Evolutionary conservation across 805 yeast species (phyloP), one percentile per base, ranked within the genome.

Genomic region (Hanseniaspora lachancei): DNA sequence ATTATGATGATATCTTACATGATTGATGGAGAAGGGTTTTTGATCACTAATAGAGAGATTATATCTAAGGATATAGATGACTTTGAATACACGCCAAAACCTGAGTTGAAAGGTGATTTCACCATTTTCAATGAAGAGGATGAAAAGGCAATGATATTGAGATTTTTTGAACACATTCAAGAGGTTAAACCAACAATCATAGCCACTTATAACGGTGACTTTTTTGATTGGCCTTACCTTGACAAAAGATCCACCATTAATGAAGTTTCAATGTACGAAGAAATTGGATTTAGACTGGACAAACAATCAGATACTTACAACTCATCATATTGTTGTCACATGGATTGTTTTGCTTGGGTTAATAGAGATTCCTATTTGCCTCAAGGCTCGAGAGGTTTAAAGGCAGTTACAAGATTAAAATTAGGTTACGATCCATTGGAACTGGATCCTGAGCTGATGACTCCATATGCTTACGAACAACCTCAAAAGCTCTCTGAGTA

Each of bases 1-100:
- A 78, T 93, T 42, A 93, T 93, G 97, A 95, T 95, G 98, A 93
- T 93, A 51, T 95, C 98, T 2, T 93, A 93, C 67, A 95, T 95
- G 98, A 89, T 93, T 59, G 98, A 93, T 66, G 98, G 97, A 12
- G 95, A 87, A 62, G 99, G 99, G 40, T 93, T 73, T 65, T 72
- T 93, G 41, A 95, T 93, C 58, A 93, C 97, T 10, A 93, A 93
- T 66, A 74, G 99, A 62, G 96, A 89, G 62, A 88, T 93, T 62
- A 89, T 93, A 40, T 82, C 95, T 7, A 86, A 88, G 66, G 97
- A 95, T 68, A 93, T 93, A 57, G 95, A 86, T 51, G 97, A 93
- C 70, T 93, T 93, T 62, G 98, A 93, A 68, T 93, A 93, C 66
- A 89, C 98, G 0, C 99, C 99, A 1, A 88, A 82, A 65, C 95